Evolutionary conservation across 2,329 filamentous ascomycete genomes (phyloP).

Genomic region (Lachnellula suecica): DNA sequence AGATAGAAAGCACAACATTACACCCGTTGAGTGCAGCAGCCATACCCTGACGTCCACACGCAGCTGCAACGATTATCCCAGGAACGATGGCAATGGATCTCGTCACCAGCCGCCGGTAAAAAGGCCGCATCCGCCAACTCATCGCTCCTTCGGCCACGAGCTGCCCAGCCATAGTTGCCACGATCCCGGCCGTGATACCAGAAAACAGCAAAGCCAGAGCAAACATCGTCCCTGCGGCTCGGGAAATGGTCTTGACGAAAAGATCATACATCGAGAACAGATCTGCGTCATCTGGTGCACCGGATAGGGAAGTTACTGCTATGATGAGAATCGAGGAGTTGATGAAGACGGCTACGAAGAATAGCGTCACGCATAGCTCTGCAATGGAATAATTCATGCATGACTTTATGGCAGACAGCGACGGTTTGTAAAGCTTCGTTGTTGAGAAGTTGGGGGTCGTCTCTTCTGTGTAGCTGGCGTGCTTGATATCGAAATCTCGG

Average conservation of each 20-base stretch:
- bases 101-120: slow-evolving; percentile 75
- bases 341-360: slow-evolving; percentile 79
- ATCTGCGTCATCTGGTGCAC: slow-evolving; percentile 65
- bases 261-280: slow-evolving; percentile 80
- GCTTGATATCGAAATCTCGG: slow-evolving; percentile 57
- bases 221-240: slow-evolving; percentile 76
- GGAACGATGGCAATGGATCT: slow-evolving; percentile 77
- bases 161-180: slow-evolving; percentile 85
- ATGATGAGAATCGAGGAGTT: slow-evolving; percentile 82
- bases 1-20: slow-evolving; percentile 75
- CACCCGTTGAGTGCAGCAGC: slow-evolving; percentile 69
- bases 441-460: slow-evolving; percentile 34
- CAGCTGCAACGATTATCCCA: slow-evolving; percentile 76
- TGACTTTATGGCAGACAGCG: slow-evolving; percentile 65
- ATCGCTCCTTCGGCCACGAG: slow-evolving; percentile 84
- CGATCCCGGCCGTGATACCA: slow-evolving; percentile 76
- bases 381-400: slow-evolving; percentile 71
- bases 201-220: slow-evolving; percentile 76
- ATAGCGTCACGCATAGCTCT: slow-evolving; percentile 69
- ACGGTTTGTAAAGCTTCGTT: slow-evolving; percentile 64
- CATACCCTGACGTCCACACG: slow-evolving; percentile 68
- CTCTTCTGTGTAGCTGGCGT: slow-evolving; percentile 45
- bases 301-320: slow-evolving; percentile 72
- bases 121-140: slow-evolving; percentile 70
- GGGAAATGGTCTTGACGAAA: slow-evolving; percentile 62